phyloP scores from a whole-genome alignment of 768 basidiomycete genomes.

The Boletus patriciae region DNA sequence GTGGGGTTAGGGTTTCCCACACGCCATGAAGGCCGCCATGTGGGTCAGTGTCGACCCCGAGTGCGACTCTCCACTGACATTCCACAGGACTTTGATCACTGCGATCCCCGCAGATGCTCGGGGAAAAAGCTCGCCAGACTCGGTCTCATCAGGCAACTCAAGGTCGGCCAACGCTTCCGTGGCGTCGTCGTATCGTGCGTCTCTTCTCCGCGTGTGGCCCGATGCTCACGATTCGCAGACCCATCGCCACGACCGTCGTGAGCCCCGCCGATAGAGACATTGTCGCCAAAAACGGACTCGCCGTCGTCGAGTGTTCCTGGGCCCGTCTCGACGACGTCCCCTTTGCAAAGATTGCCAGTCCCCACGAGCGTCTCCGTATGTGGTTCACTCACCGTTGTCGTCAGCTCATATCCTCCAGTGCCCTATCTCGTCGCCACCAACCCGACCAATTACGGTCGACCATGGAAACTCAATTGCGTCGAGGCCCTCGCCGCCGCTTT shows the following conservation, averaged over 20 bases:
- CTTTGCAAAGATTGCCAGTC: slow-evolving; percentile 89
- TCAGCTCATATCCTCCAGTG: slow-evolving; percentile 49
- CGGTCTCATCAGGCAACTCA: slow-evolving; percentile 80
- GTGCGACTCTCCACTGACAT: not conserved
- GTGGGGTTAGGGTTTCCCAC: too few relatives aligned
- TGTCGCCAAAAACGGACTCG: slow-evolving; percentile 70
- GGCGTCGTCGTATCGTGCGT: slow-evolving; percentile 94
- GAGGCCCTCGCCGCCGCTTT: slow-evolving; percentile 95
- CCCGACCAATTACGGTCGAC: slow-evolving; percentile 97
- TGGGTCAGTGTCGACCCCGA: slow-evolving; percentile 62
- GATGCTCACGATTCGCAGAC: slow-evolving; percentile 47
- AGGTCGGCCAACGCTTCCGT: slow-evolving; percentile 82
- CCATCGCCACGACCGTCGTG: slow-evolving; percentile 76
- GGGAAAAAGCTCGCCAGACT: slow-evolving; percentile 91
- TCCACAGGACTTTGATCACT: slow-evolving; percentile 91
- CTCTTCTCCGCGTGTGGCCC: not conserved
- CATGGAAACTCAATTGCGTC: slow-evolving; percentile 93
- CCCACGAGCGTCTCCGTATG: slow-evolving; percentile 87
- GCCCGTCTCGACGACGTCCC: slow-evolving; percentile 93
- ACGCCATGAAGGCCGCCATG: slow-evolving; percentile 62
- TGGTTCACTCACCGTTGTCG: slow-evolving; percentile 12
- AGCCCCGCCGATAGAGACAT: slow-evolving; percentile 85
- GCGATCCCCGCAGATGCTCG: slow-evolving; percentile 83
- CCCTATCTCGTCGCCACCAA: slow-evolving; percentile 95
- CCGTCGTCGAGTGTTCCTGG: slow-evolving; percentile 99